Conservation (phyloP, 768 basidiomycete genomes). For the Amanita subjunquillea region DNA sequence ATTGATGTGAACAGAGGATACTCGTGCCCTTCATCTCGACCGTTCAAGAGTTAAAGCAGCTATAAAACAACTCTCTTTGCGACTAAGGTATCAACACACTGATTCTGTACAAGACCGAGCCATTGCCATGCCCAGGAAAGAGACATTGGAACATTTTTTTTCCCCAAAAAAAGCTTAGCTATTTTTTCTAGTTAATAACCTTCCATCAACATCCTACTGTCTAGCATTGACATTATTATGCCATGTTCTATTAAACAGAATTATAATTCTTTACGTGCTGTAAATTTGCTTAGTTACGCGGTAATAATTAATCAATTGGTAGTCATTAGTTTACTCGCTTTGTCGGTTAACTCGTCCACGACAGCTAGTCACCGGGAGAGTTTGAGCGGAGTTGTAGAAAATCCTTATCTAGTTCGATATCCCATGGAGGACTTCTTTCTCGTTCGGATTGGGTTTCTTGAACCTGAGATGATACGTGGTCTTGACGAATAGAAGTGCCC, state of each 20-base stretch:
- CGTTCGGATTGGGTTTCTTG: constrained; percentile 14
- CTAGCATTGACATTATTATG: background rate
- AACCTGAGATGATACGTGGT: background rate
- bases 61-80: constrained; percentile 31
- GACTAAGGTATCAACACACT: constrained; percentile 5
- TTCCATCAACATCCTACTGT: background rate
- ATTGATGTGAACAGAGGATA: constrained; percentile 39
- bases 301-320: background rate
- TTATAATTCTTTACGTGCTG: background rate
- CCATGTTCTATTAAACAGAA: constrained; percentile 4
- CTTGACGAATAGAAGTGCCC: background rate
- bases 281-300: background rate
- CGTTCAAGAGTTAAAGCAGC: constrained; percentile 65
- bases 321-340: background rate
- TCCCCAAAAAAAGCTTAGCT: background rate
- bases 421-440: constrained; percentile 57
- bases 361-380: constrained; percentile 26
- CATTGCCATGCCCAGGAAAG: constrained; percentile 8
- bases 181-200: background rate
- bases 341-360: background rate
- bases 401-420: constrained; percentile 14
- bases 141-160: constrained; percentile 7
- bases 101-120: constrained; percentile 6
- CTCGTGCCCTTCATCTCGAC: constrained; percentile 65
- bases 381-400: background rate